Evolutionary conservation across 371 early-diverging fungal species (phyloP), one percentile per base, ranked within the genome.

Genomic region (Mortierella sp.): DNA sequence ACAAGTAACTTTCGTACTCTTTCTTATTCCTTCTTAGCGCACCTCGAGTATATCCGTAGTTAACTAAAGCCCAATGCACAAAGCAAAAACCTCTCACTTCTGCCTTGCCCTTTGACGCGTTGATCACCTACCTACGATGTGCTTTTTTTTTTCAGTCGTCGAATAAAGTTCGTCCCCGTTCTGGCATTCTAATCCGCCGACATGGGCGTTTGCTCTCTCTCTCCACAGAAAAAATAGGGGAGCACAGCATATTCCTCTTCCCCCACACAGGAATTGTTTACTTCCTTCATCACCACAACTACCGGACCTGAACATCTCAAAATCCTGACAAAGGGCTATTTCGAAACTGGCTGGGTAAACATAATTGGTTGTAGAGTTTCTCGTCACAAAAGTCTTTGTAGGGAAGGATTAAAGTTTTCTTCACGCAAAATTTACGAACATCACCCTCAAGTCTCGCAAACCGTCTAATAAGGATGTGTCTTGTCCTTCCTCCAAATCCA

Each of bases 1-100:
- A 70, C 58, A 72, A 78, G 49, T 78, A 78, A 46, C 5, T 38
- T 6, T 18, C 41, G 38, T 21, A 12, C 21, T 65, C 35, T 21
- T 21, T 51, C 2, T 51, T 18, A 51, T 51, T 21, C 51, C 51
- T 51, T 51, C 51, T 21, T 51, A 16, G 48, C 48, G 48, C 51
- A 21, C 51, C 51, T 51, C 16, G 21, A 49, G 21, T 16, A 1
- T 38, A 35, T 65, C 38, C 65, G 14, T 65, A 32, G 65, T 65
- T 65, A 32, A 21, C 38, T 65, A 65, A 65, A 65, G 38, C 38
- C 32, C 29, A 60, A 38, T 65, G 24, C 16, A 21, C 48, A 46
- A 46, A 46, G 48, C 48, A 65, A 1, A 16, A 63, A 63, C 35
- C n/a, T 4, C 3, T 6, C 27, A 32, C 1, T 14, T 32, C 6